Percentiles rank a stretch among this genome's conserved stretches.
phyloP scores from a whole-genome alignment of 2,329 filamentous ascomycete species.

The Aspergillus versicolor region DNA sequence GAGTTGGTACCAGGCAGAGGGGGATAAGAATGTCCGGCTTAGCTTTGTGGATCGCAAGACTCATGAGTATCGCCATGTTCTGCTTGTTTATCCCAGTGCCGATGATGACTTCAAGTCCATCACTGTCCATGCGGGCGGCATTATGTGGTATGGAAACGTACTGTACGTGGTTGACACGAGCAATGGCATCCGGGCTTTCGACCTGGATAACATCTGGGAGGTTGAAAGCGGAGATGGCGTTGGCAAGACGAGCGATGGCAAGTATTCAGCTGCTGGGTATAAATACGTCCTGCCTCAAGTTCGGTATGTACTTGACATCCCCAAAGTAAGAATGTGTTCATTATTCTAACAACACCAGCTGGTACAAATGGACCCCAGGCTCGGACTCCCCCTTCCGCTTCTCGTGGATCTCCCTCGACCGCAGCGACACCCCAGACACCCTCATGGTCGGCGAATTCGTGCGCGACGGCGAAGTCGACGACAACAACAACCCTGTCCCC shows the following conservation, averaged over 20 bases:
- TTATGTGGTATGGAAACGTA: conserved; percentile 38
- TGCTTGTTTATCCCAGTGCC: conserved; percentile 35
- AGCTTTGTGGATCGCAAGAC: conserved; percentile 33
- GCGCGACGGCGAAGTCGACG: conserved; percentile 6
- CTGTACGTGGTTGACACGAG: conserved; percentile 38
- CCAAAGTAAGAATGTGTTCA: too few species aligned
- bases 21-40: conserved; percentile 27
- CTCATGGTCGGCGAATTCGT: conserved; percentile 38
- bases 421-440: conserved; percentile 30
- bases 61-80: conserved; percentile 33
- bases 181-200: conserved; percentile 38
- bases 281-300: conserved; percentile 35
- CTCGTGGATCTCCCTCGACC: conserved; percentile 39
- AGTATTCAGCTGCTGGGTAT: conserved; percentile 33
- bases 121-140: conserved; percentile 36
- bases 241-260: conserved; percentile 28
- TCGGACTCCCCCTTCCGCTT: conserved; percentile 29
- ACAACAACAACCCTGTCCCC: conserved; percentile 13
- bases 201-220: conserved; percentile 38
- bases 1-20: conserved; percentile 34
- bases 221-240: conserved; percentile 32
- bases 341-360: too few species aligned
- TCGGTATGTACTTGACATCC: too few species aligned
- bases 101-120: conserved; percentile 37
- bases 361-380: not conserved